These are phyloP conservation scores for Fermentozyma sake DNA, from an alignment of 1,139 yeast species.

Conservation along the genomic window DNA sequence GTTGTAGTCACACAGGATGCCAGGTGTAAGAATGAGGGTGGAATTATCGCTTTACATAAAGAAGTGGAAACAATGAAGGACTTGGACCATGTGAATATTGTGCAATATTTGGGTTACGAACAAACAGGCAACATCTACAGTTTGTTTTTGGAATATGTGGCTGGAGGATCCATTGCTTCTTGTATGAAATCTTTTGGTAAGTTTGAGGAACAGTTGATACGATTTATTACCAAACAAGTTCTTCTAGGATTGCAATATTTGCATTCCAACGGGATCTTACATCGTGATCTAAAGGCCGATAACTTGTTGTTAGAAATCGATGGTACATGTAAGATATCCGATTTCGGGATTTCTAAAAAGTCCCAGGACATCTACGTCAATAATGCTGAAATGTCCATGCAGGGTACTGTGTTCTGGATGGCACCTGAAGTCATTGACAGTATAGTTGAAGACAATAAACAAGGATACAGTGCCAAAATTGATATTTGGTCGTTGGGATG, in stretches of 20 bases:
- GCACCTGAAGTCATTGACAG: constrained; percentile 97
- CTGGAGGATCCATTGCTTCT: constrained; percentile 95
- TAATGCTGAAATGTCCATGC: constrained; percentile 88
- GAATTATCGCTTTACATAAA: constrained; percentile 77
- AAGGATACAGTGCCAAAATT: constrained; percentile 95
- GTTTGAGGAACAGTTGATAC: constrained; percentile 74
- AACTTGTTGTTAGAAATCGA: constrained; percentile 83
- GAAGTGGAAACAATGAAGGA: constrained; percentile 96
- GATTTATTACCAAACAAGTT: constrained; percentile 74
- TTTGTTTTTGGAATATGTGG: constrained; percentile 89
- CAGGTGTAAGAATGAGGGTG: constrained; percentile 35
- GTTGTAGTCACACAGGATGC: constrained; percentile 61
- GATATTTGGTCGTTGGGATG: constrained; percentile 95
- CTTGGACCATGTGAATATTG: constrained; percentile 88
- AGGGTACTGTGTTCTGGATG: constrained; percentile 99
- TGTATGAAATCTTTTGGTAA: constrained; percentile 79
- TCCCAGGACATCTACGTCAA: constrained; percentile 85
- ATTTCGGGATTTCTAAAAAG: constrained; percentile 91
- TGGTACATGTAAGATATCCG: constrained; percentile 94
- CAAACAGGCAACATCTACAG: constrained; percentile 72
- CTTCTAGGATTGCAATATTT: constrained; percentile 79
- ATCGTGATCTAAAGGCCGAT: constrained; percentile 95
- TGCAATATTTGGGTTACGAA: constrained; percentile 93
- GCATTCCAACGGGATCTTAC: constrained; percentile 83
- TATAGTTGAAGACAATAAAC: constrained; percentile 69